phyloP scores from a whole-genome alignment of 2,329 filamentous ascomycete species.

The Diaporthe sp. region DNA sequence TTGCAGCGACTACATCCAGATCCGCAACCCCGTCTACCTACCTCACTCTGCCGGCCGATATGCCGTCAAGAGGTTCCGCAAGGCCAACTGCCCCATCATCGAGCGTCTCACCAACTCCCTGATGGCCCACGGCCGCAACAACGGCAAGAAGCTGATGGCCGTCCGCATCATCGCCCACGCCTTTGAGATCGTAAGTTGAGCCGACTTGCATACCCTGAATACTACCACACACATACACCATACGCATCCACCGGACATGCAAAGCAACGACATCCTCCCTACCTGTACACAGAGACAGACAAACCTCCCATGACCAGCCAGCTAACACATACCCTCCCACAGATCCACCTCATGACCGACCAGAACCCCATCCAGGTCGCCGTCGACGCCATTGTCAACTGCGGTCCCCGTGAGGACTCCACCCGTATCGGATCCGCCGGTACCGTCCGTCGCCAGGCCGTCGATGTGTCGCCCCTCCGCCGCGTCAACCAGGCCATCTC shows the following conservation, averaged over 20 bases:
- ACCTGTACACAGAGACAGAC: background rate
- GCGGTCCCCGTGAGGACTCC: slow-evolving; percentile 99
- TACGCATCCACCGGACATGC: background rate
- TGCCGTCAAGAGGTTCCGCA: slow-evolving; percentile 99
- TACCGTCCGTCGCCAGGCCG: slow-evolving; percentile 99
- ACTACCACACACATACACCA: background rate
- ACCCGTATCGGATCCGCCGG: slow-evolving; percentile 99
- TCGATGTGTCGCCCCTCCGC: slow-evolving; percentile 99
- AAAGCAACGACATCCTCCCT: too few relatives aligned
- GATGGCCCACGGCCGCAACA: slow-evolving; percentile 99
- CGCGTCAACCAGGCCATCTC: slow-evolving; percentile 99
- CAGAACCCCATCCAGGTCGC: slow-evolving; percentile 99
- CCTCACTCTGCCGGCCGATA: slow-evolving; percentile 99
- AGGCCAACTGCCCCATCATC: slow-evolving; percentile 99
- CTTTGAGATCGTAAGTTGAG: slow-evolving; percentile 90
- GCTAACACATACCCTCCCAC: slow-evolving; percentile 47
- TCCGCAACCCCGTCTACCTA: slow-evolving; percentile 98
- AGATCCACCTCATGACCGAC: slow-evolving; percentile 99
- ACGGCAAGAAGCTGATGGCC: slow-evolving; percentile 99
- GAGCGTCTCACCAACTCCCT: slow-evolving; percentile 99
- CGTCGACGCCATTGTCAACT: slow-evolving; percentile 99
- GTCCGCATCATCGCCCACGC: slow-evolving; percentile 98
- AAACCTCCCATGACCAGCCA: slow-evolving; percentile 43
- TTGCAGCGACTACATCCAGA: slow-evolving; percentile 98
- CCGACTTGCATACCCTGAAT: background rate